Base-by-base conservation (phyloP, 176 grass and related monocot species). In the Cocos nucifera region DNA sequence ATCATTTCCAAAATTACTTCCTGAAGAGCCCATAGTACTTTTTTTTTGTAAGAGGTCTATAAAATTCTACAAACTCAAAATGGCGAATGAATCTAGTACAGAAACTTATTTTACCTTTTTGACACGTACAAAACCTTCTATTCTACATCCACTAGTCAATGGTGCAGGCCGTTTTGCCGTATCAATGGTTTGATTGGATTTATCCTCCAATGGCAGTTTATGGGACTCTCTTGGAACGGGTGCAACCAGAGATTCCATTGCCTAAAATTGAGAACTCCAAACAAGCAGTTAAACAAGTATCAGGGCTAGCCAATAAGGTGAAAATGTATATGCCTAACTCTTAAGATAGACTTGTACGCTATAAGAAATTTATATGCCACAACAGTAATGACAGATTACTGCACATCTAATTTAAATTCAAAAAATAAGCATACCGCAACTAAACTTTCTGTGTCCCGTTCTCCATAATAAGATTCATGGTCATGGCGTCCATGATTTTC, bases 401-500 rank as follows among this genome's bases (percentile, higher is more conserved):
- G 28, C 28, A 30, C 35, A 44, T 44, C 35, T 12, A 44, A 56
- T 21, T 39, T 22, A n/a, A 68, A 68, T 18, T 27, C 4, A 48
- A 68, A 15, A 27, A 56, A 63, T 56, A 63, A 73, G 3, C 81
- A 78, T 98, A 98, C 94, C 84, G 79, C 82, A 51, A 98, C 88
- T 78, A 98, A 89, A 66, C 94, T 98, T 65, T 98, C 88, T 70
- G 88, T 93, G 56, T 98, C 94, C 71, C 94, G 94, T 23, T 98
- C 94, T 56, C 94, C 94, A 50, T 98, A 98, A 56, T 98, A 98
- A 17, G 94, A 98, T 62, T 98, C 94, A 66, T 98, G 94, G 73
- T 92, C 94, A 89, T 98, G 94, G 59, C 86, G 94, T 60, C 94
- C 94, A 53, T 89, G 79, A 75, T 76, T 89, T 9, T 92, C 93